Conservation (phyloP, 352 stramenopile species). For the Globisporangium carolinianum region DNA sequence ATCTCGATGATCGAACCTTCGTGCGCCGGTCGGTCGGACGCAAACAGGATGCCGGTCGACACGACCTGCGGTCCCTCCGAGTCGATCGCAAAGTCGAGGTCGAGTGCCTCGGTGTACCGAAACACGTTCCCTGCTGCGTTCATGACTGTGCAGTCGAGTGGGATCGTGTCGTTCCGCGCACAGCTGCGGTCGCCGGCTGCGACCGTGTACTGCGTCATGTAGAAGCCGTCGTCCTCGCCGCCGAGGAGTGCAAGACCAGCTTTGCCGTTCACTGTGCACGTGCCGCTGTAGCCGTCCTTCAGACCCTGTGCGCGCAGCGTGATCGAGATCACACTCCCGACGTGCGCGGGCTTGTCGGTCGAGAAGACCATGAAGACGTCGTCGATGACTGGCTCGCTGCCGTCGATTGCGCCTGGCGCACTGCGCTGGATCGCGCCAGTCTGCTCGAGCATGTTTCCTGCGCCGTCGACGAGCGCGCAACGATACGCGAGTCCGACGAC, state of each 20-base stretch:
- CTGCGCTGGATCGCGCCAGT: constrained; percentile 20
- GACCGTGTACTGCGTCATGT: constrained; percentile 64
- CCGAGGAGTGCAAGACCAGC: constrained; percentile 28
- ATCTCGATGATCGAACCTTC: constrained; percentile 63
- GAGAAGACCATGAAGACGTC: constrained; percentile 55
- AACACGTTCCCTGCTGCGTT: constrained; percentile 37
- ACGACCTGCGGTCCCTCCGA: constrained; percentile 31
- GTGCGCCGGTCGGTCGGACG: constrained; percentile 49
- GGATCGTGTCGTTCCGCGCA: constrained; percentile 23
- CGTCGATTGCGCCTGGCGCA: constrained; percentile 23
- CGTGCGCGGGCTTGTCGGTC: constrained; percentile 49
- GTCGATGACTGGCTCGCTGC: constrained; percentile 26
- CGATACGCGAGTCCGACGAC: constrained; percentile 24
- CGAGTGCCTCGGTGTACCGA: constrained; percentile 27
- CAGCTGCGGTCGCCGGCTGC: constrained; percentile 28
- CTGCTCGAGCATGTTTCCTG: constrained; percentile 15
- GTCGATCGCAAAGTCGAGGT: constrained; percentile 51
- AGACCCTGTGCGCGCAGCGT: constrained; percentile 33
- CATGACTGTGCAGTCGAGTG: constrained; percentile 30
- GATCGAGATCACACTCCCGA: constrained; percentile 48
- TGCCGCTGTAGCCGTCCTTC: constrained; percentile 35
- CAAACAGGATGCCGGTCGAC: constrained; percentile 45
- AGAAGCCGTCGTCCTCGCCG: constrained; percentile 46
- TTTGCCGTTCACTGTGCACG: constrained; percentile 48
- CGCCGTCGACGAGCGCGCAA: constrained; percentile 26